Percentiles rank a stretch among this genome's conserved stretches.
Conservation (phyloP, 2,329 filamentous ascomycete genomes). For the Aspergillus versicolor region DNA sequence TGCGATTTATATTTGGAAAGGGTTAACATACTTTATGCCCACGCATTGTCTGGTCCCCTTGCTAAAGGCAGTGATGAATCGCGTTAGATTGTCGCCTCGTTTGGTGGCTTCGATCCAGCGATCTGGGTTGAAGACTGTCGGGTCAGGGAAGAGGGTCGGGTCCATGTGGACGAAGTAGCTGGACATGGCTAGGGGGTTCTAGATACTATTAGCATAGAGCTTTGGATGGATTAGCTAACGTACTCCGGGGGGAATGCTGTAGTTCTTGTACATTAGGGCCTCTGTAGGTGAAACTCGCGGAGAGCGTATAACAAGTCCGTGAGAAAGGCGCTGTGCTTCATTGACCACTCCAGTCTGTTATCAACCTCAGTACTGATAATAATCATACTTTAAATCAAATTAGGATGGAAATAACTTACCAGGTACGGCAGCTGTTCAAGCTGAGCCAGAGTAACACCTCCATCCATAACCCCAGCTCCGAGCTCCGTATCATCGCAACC, state of each 20-base stretch:
- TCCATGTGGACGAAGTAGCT: slow-evolving; percentile 1
- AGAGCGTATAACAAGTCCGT: slow-evolving; percentile 31
- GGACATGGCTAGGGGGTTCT: background rate
- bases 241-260: slow-evolving; percentile 17
- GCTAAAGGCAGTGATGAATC: background rate
- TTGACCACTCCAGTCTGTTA: slow-evolving; percentile 3
- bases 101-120: background rate
- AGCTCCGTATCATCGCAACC: slow-evolving; percentile 22
- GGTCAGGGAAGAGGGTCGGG: background rate
- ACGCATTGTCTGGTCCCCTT: background rate
- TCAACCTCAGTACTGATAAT: background rate
- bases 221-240: background rate
- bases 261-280: slow-evolving; percentile 28
- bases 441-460: background rate
- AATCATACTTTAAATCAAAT: too few species aligned
- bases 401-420: slow-evolving; percentile 12
- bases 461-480: slow-evolving; percentile 1
- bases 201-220: background rate
- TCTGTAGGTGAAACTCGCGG: slow-evolving; percentile 27
- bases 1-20: background rate
- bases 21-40: background rate
- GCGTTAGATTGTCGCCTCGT: background rate
- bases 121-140: background rate
- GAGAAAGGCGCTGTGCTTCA: slow-evolving; percentile 40
- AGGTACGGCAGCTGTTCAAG: slow-evolving; percentile 45